These are phyloP conservation scores for Eucalyptus polybractea DNA, from an alignment of 345 rosid species.

Conservation along the genomic window DNA sequence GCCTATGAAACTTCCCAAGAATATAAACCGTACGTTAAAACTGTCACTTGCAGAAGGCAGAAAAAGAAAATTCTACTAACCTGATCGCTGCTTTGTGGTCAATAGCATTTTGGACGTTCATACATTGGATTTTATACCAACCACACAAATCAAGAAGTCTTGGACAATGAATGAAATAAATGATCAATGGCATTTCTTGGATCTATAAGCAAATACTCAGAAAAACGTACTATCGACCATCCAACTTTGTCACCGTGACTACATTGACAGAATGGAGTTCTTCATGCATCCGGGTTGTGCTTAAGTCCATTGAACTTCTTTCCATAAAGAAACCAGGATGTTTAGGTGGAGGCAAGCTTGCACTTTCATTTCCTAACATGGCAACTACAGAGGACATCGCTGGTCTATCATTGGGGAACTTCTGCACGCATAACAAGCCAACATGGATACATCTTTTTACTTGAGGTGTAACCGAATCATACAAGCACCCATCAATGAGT, in stretches of 20 bases:
- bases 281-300: not conserved
- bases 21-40: not conserved
- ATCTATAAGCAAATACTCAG: not conserved
- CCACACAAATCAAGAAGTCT: not conserved
- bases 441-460: slow-evolving; percentile 4
- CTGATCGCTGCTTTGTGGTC: not conserved
- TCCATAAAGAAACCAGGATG: slow-evolving; percentile 9
- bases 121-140: not conserved
- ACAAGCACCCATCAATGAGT: not conserved
- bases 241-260: not conserved
- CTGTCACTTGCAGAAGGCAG: not conserved
- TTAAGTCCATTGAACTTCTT: not conserved
- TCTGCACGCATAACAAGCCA: slow-evolving; percentile 14
- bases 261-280: not conserved
- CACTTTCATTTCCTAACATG: slow-evolving; percentile 8
- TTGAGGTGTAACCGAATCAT: not conserved
- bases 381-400: slow-evolving; percentile 1
- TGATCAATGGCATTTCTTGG: not conserved
- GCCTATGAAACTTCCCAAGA: not conserved
- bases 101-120: not conserved
- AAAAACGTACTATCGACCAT: not conserved
- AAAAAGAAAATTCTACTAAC: not conserved
- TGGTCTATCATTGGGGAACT: slow-evolving; percentile 9
- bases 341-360: slow-evolving; percentile 3
- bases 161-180: not conserved